A percentile compares a stretch with the other conserved stretches of the same genome.
phyloP scores from a whole-genome alignment of 2,329 filamentous ascomycete genomes.

The Claviceps maximensis region DNA sequence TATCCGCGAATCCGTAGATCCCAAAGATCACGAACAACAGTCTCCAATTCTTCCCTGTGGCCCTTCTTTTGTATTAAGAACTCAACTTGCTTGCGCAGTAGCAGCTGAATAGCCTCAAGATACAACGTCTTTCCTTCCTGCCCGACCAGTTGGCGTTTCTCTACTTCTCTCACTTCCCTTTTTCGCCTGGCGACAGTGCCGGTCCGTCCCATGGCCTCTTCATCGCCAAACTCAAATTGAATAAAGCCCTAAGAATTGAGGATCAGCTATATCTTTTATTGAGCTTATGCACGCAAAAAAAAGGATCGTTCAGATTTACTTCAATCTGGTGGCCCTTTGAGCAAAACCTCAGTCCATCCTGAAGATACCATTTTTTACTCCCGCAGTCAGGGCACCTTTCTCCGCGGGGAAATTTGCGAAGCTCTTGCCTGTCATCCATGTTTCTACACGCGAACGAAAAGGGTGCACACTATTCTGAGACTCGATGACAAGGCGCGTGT shows the following conservation, averaged over 20 bases:
- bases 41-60: slow-evolving; percentile 62
- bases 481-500: neutral
- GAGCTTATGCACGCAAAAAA: neutral
- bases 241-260: slow-evolving; percentile 31
- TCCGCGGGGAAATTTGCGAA: slow-evolving; percentile 37
- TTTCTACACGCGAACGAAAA: neutral
- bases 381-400: slow-evolving; percentile 53
- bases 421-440: slow-evolving; percentile 30
- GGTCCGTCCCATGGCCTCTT: slow-evolving; percentile 54
- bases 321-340: slow-evolving; percentile 68
- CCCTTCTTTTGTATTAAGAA: slow-evolving; percentile 57
- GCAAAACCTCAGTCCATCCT: slow-evolving; percentile 69
- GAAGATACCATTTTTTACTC: slow-evolving; percentile 56
- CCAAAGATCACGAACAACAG: slow-evolving; percentile 75
- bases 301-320: slow-evolving; percentile 27
- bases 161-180: slow-evolving; percentile 41
- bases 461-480: neutral
- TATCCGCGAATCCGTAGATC: slow-evolving; percentile 46
- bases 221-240: slow-evolving; percentile 48
- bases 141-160: slow-evolving; percentile 46
- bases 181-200: slow-evolving; percentile 43
- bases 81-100: slow-evolving; percentile 68
- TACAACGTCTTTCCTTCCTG: slow-evolving; percentile 63
- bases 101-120: slow-evolving; percentile 70
- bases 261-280: neutral